phyloP scores from a whole-genome alignment of 176 grass and related monocot species.

The Carex parvula region DNA sequence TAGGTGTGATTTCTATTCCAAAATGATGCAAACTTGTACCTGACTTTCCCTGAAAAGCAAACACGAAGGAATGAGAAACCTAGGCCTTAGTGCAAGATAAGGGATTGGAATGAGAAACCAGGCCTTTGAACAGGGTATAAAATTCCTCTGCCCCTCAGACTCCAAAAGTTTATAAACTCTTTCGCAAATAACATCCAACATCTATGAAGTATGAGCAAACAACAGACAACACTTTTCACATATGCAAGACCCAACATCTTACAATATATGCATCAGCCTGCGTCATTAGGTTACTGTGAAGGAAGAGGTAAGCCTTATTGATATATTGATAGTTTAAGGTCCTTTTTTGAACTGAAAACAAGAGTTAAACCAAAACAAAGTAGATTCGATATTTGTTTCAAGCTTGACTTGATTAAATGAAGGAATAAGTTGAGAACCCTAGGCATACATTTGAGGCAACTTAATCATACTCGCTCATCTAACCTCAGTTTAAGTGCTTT shows the following conservation, averaged over 20 bases:
- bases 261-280: neutral
- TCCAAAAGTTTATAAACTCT: neutral
- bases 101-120: neutral
- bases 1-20: constrained; percentile 65
- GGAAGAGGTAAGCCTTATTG: neutral
- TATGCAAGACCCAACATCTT: neutral
- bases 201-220: neutral
- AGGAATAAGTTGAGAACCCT: neutral
- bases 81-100: neutral
- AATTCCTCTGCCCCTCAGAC: neutral
- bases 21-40: constrained; percentile 61
- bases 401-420: constrained; percentile 1
- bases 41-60: constrained; percentile 40
- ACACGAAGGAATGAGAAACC: constrained; percentile 7
- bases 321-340: neutral
- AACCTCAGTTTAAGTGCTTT: neutral
- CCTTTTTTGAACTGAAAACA: neutral
- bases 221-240: neutral
- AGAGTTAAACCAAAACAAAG: neutral
- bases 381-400: neutral
- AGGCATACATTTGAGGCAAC: neutral
- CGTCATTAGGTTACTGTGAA: neutral
- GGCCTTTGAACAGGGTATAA: neutral
- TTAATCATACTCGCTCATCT: neutral
- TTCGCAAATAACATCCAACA: neutral